Conservation (phyloP, 2,329 filamentous ascomycete species). For the Huntiella bhutanensis region DNA sequence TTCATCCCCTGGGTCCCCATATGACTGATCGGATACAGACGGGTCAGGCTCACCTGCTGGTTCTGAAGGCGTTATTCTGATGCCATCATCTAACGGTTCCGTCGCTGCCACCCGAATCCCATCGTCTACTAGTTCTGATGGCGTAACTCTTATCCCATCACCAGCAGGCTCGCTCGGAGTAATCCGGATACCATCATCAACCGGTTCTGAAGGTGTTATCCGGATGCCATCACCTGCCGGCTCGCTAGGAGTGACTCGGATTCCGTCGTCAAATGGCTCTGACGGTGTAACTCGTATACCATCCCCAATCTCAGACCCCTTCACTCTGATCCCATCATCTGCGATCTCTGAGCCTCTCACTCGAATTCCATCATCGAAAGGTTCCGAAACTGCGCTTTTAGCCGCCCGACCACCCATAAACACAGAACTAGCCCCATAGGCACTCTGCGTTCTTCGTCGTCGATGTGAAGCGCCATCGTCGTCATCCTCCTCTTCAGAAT, state of each 20-base stretch:
- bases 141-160: slow-evolving; percentile 7
- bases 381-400: slow-evolving; percentile 14
- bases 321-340: slow-evolving; percentile 28
- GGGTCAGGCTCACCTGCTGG: slow-evolving; percentile 12
- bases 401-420: slow-evolving; percentile 5
- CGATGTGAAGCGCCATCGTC: background rate
- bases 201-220: slow-evolving; percentile 5
- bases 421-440: slow-evolving; percentile 6
- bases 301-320: slow-evolving; percentile 16
- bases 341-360: background rate
- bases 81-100: slow-evolving; percentile 21
- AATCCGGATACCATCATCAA: slow-evolving; percentile 26
- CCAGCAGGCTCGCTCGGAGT: slow-evolving; percentile 10
- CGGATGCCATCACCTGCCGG: slow-evolving; percentile 2
- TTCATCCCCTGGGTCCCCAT: too few species aligned
- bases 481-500: background rate
- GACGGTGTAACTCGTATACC: slow-evolving; percentile 12
- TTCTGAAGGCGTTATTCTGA: slow-evolving; percentile 22
- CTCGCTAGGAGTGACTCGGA: slow-evolving; percentile 13
- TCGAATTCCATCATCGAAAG: slow-evolving; percentile 9
- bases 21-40: too few species aligned
- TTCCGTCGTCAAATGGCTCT: slow-evolving; percentile 15
- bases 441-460: background rate
- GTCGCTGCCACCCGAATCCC: slow-evolving; percentile 15
- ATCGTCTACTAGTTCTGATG: slow-evolving; percentile 14